phyloP scores from a whole-genome alignment of 2,329 filamentous ascomycete species.

The Fusarium miscanthi region DNA sequence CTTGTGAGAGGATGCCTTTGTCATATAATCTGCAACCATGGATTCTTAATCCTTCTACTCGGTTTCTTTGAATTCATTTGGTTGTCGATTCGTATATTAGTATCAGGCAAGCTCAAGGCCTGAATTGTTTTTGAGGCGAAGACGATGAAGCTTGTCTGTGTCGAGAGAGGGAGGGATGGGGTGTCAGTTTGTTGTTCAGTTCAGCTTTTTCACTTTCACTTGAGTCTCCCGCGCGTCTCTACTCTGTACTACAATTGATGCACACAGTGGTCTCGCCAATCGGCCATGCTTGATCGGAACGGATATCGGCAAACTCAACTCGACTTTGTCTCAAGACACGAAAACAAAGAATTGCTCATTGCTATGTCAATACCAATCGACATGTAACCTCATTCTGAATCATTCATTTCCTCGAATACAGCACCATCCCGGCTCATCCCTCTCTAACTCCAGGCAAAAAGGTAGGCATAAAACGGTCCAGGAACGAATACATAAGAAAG shows the following conservation, averaged over 20 bases:
- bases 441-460: conserved; percentile 1
- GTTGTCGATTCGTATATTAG: not conserved
- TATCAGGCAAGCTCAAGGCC: not conserved
- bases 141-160: not conserved
- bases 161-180: not conserved
- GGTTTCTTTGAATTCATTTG: not conserved
- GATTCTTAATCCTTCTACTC: not conserved
- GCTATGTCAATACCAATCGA: not conserved
- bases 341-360: not conserved
- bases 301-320: not conserved
- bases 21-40: not conserved
- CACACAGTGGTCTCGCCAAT: not conserved
- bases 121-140: not conserved
- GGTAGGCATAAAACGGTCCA: not conserved
- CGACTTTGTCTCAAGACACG: not conserved
- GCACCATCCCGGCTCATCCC: not conserved
- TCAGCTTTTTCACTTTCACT: not conserved
- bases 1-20: not conserved
- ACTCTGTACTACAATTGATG: not conserved
- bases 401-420: not conserved
- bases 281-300: not conserved
- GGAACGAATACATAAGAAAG: not conserved
- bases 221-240: not conserved
- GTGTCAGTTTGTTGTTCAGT: not conserved
- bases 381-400: not conserved